Conservation (phyloP, 2,329 filamentous ascomycete species). For the Aspergillus ochraceus region DNA sequence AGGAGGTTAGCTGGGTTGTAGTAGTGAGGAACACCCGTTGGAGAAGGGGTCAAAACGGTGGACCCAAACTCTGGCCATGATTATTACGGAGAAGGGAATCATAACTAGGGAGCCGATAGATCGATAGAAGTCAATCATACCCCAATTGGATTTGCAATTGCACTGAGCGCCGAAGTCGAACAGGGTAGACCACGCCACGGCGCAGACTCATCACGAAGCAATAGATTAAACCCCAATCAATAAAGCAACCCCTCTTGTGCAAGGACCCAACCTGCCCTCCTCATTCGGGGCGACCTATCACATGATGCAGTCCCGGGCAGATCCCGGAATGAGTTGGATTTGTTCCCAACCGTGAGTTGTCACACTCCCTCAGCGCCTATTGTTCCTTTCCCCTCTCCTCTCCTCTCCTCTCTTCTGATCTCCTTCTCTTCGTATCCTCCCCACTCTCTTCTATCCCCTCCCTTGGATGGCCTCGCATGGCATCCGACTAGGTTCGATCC, state of each 20-base stretch:
- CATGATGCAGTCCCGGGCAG: constrained; percentile 21
- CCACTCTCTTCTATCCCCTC: constrained; percentile 10
- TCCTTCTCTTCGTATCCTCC: constrained; percentile 10
- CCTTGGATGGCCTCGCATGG: constrained; percentile 29
- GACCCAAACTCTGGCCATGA: neutral
- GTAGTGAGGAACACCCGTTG: neutral
- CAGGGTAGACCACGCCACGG: neutral
- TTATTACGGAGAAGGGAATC: too few species aligned
- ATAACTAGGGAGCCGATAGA: neutral
- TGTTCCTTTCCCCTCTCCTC: constrained; percentile 4
- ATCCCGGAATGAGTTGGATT: constrained; percentile 18
- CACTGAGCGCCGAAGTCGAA: too few species aligned
- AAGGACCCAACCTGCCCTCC: neutral
- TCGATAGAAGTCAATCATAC: neutral
- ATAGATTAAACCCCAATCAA: neutral
- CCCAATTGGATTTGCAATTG: neutral
- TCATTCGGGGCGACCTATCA: constrained; percentile 21
- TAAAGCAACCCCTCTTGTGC: neutral
- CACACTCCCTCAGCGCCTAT: constrained; percentile 14
- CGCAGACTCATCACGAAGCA: neutral
- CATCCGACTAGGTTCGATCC: constrained; percentile 26
- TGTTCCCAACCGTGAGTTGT: constrained; percentile 25
- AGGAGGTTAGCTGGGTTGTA: neutral
- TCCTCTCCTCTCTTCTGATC: constrained; percentile 7
- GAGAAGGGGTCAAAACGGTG: neutral